Conservation (phyloP, 2,329 filamentous ascomycete genomes). For the Colletotrichum lindemuthianum region DNA sequence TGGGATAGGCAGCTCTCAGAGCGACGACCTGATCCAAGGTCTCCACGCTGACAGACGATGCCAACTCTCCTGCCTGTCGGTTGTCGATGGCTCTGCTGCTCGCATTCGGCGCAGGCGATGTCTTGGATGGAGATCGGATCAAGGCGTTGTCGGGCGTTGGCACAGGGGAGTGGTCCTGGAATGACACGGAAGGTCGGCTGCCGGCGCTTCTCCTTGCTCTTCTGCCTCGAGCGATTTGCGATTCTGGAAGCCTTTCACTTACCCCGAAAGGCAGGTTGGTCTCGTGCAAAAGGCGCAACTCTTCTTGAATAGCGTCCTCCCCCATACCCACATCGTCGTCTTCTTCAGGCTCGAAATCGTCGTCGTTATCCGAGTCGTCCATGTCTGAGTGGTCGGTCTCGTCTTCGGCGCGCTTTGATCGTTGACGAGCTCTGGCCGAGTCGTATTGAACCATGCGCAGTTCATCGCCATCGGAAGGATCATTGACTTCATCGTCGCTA, state of each 20-base stretch:
- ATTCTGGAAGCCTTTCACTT: constrained; percentile 36
- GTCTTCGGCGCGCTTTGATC: constrained; percentile 33
- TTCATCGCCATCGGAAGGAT: constrained; percentile 42
- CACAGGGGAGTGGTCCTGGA: not conserved
- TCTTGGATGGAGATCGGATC: constrained; percentile 1
- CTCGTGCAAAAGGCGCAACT: constrained; percentile 54
- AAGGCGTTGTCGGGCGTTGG: constrained; percentile 21
- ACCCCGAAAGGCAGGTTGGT: constrained; percentile 49
- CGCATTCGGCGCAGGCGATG: not conserved
- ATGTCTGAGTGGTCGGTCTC: constrained; percentile 33
- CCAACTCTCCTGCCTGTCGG: too few relatives aligned
- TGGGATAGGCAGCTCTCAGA: constrained; percentile 57
- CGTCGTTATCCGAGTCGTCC: constrained; percentile 37
- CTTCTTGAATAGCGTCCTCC: constrained; percentile 43
- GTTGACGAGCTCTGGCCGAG: constrained; percentile 37
- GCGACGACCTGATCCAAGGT: constrained; percentile 47
- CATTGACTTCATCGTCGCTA: constrained; percentile 51
- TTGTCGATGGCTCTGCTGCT: not conserved
- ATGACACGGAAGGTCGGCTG: not conserved
- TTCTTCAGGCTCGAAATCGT: constrained; percentile 35
- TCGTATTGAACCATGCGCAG: constrained; percentile 33
- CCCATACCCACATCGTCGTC: constrained; percentile 38
- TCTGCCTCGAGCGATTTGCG: constrained; percentile 16
- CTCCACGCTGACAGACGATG: constrained; percentile 21
- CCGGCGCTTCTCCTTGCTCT: not conserved